Conservation (phyloP, 805 yeast genomes). For the Lipomyces yamanashiensis region DNA sequence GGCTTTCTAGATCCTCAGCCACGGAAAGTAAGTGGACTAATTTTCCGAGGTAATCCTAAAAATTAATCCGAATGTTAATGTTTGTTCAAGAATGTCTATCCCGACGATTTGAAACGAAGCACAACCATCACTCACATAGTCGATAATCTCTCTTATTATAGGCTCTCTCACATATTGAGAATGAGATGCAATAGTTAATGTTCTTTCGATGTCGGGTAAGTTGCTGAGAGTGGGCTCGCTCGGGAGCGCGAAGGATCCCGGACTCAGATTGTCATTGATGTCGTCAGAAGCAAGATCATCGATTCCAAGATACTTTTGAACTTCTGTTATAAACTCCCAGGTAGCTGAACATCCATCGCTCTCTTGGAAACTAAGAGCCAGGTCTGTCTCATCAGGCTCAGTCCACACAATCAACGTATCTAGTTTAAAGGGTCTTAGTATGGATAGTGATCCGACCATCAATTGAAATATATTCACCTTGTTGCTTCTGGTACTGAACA, state of each 20-base stretch:
- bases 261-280: constrained; percentile 75
- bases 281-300: constrained; percentile 50
- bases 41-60: constrained; percentile 54
- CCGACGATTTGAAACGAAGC: background rate
- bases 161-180: constrained; percentile 67
- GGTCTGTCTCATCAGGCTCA: constrained; percentile 59
- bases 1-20: constrained; percentile 59
- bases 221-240: constrained; percentile 57
- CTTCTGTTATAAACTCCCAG: constrained; percentile 50
- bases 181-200: constrained; percentile 62
- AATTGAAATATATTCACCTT: constrained; percentile 42
- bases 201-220: constrained; percentile 58
- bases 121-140: constrained; percentile 40
- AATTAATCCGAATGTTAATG: background rate
- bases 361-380: constrained; percentile 91
- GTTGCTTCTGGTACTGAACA: constrained; percentile 89
- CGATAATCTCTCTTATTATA: constrained; percentile 60
- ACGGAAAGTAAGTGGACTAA: constrained; percentile 58
- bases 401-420: constrained; percentile 96
- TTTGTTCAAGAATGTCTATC: background rate
- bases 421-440: background rate
- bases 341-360: constrained; percentile 83
- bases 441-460: background rate
- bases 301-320: constrained; percentile 30
- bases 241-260: constrained; percentile 72